Evolutionary conservation across 208 protist species (phyloP).

Genomic region (Leishmania guyanensis): DNA sequence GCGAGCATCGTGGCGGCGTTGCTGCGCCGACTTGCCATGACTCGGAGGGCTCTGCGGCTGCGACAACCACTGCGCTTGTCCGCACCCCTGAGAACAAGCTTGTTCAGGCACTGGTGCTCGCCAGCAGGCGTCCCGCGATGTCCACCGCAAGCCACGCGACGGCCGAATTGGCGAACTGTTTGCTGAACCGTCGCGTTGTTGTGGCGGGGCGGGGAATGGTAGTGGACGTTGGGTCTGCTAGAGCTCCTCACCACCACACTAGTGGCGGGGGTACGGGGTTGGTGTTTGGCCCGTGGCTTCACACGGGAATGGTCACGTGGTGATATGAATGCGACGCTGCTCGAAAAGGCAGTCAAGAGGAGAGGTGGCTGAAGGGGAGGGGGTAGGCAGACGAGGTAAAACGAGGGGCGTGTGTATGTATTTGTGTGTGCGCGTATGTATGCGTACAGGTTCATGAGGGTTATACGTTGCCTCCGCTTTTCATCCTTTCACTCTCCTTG

Average conservation of each 20-base stretch:
- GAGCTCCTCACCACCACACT: neutral
- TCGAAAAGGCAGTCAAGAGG: neutral
- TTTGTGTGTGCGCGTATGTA: neutral
- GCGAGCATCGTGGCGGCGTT: neutral
- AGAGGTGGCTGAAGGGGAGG: neutral
- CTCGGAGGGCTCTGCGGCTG: neutral
- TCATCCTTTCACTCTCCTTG: neutral
- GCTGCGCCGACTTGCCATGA: neutral
- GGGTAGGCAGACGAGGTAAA: neutral
- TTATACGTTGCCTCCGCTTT: neutral
- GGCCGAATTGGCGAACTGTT: conserved; percentile 30
- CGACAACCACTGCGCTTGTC: conserved; percentile 12
- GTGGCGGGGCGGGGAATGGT: conserved; percentile 25
- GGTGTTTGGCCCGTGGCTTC: conserved; percentile 24
- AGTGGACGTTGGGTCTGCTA: conserved; percentile 26
- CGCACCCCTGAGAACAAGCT: conserved; percentile 22
- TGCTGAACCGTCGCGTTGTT: conserved; percentile 27
- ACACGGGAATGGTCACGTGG: conserved; percentile 14
- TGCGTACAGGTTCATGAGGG: neutral
- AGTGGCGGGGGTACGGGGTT: neutral
- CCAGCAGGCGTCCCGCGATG: conserved; percentile 7
- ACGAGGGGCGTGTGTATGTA: neutral
- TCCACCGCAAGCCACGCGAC: conserved; percentile 11
- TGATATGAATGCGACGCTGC: neutral
- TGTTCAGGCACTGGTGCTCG: conserved; percentile 29